Percentiles rank a stretch among this genome's conserved stretches.
Evolutionary conservation across 1,284 basidiomycete species (phyloP).

Genomic region (Ustilago shanxiensis): DNA sequence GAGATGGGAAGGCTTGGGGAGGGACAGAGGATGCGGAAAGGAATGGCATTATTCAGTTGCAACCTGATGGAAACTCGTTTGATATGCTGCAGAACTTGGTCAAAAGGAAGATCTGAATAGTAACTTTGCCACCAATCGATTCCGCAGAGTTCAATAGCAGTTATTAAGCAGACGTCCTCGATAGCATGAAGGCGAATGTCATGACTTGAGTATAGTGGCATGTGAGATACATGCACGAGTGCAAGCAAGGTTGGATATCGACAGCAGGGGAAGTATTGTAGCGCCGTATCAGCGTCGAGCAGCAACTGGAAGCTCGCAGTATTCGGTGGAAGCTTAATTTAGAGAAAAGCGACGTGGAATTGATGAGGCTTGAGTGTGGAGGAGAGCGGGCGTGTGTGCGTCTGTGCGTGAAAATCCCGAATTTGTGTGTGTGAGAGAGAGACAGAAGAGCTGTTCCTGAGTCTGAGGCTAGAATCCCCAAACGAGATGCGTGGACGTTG

Average conservation of each 20-base stretch:
- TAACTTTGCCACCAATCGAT: no score
- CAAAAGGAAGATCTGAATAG: conserved; percentile 74
- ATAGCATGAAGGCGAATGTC: no score
- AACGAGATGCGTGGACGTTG: neutral
- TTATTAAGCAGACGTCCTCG: no score
- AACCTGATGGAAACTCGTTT: conserved; percentile 97
- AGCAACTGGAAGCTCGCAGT: conserved; percentile 38
- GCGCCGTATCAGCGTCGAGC: conserved; percentile 17
- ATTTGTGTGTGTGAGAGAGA: neutral
- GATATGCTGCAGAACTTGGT: conserved; percentile 94
- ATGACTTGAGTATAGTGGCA: no score
- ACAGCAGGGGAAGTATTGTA: no score
- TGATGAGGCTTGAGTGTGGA: conserved; percentile 24
- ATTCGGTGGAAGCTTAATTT: conserved; percentile 22
- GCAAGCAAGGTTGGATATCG: no score
- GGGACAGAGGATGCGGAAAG: conserved; percentile 20
- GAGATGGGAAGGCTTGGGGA: conserved; percentile 55
- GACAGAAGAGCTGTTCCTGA: no score
- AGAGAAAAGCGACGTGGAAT: neutral
- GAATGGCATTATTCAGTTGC: conserved; percentile 74
- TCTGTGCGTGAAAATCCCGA: conserved; percentile 13
- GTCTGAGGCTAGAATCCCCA: no score
- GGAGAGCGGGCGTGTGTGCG: conserved; percentile 3
- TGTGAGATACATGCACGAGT: no score
- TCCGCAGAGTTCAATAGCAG: no score